Evolutionary conservation across 2,329 filamentous ascomycete genomes (phyloP).

Genomic region (Colletotrichum karsti): DNA sequence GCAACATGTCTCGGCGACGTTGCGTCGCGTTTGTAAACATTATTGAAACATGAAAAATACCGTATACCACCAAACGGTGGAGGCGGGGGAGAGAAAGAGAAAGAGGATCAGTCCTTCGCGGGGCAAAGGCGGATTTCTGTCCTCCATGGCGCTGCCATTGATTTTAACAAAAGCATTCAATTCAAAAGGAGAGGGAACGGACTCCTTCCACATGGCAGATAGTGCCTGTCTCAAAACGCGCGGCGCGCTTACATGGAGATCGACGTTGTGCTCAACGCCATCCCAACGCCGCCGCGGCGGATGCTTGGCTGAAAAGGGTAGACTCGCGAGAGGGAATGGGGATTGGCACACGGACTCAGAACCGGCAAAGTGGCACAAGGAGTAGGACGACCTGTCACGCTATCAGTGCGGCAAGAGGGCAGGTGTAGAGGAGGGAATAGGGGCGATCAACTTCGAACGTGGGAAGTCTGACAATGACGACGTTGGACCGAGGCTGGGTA

Average conservation of each 20-base stretch:
- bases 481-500: too few species aligned
- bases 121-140: not conserved
- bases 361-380: too few species aligned
- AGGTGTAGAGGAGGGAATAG: too few species aligned
- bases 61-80: not conserved
- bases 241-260: not conserved
- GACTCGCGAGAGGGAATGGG: too few species aligned
- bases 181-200: not conserved
- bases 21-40: not conserved
- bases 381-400: too few species aligned
- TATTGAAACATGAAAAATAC: not conserved
- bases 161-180: not conserved
- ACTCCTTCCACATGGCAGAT: not conserved
- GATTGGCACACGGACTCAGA: too few species aligned
- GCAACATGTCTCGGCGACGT: not conserved
- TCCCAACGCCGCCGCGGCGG: not conserved
- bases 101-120: not conserved
- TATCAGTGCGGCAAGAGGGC: too few species aligned
- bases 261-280: not conserved
- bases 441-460: too few species aligned
- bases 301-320: too few species aligned
- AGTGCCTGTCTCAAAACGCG: not conserved
- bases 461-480: too few species aligned
- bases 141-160: not conserved
- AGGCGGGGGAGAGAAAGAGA: not conserved